Base-by-base conservation (phyloP, 331 rosid genomes). In the Arachis monticola region DNA sequence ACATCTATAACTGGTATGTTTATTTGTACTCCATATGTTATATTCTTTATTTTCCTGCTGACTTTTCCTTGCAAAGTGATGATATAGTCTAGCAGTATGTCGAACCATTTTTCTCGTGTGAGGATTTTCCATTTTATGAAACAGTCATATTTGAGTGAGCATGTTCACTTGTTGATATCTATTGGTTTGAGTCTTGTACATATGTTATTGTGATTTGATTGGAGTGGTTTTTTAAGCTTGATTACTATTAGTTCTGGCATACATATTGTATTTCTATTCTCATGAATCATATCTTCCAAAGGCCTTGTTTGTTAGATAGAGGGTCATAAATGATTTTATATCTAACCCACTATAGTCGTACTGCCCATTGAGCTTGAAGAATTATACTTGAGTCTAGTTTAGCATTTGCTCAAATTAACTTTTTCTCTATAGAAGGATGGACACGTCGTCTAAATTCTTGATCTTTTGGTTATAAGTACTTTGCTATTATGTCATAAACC, bases 1-100 rank as follows among this genome's bases (percentile, higher is more conserved):
- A 93, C 85, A 91, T 93, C 63, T 91, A 93, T 82, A 93, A 79
- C 87, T 93, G 98, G 98, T 93, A 89, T 72, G 62, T 64, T 62
- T 42, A 70, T 83, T 80, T 66, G 53, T 70, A 61, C 79, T 77
- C 62, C 69, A 58, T 14, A 65, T 42, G 14, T 47, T 32, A 11
- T 22, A 56, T 72, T 57, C 51, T 67, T 67, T 52, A 64, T 56
- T 62, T 69, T 27, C 61, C 69, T 65, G 30, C 40, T 1, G 2
- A 61, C 1, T 27, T 40, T 70, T 65, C 40, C 52, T 83, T 62
- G 42, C 80, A 48, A 75, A 73, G 41, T 62, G 60, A 48, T 42
- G 22, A 57, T 63, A 67, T 65, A 50, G 72, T 67, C 50, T 52
- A 10, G 35, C 32, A 59, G n/a, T 69, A 13, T 51, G 9, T 73